phyloP scores from a whole-genome alignment of 352 stramenopile genomes.

The Aphanomyces astaci region DNA sequence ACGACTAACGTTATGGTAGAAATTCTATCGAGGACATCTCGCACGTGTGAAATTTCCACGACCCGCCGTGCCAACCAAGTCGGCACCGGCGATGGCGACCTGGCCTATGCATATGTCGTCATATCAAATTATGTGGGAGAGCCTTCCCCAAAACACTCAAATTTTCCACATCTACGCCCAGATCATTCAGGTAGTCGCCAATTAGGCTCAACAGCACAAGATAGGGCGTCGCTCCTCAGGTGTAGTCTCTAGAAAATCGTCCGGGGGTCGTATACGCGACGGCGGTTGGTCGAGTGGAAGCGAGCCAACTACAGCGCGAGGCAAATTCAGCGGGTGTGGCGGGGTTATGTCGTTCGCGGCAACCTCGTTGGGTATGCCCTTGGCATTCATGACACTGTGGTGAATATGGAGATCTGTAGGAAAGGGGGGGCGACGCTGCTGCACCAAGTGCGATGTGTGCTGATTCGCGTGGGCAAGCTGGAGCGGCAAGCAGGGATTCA shows the following conservation, averaged over 20 bases:
- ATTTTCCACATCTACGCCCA: slow-evolving; percentile 8
- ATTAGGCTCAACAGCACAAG: too few species aligned
- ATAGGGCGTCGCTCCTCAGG: too few species aligned
- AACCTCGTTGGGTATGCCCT: background rate
- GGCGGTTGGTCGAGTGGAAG: slow-evolving; percentile 23
- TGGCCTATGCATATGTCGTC: background rate
- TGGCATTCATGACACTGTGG: background rate
- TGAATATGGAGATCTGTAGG: background rate
- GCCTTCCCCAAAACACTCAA: slow-evolving; percentile 14
- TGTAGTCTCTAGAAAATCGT: slow-evolving; percentile 28
- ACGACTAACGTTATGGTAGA: slow-evolving; percentile 1
- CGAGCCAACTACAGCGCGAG: slow-evolving; percentile 14
- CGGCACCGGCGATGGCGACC: background rate
- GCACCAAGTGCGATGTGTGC: background rate
- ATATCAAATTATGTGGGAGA: background rate
- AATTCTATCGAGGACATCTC: slow-evolving; percentile 2
- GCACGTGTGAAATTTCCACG: background rate
- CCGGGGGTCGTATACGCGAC: slow-evolving; percentile 26
- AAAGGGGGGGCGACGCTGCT: background rate
- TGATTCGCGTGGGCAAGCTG: background rate
- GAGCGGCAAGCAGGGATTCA: background rate
- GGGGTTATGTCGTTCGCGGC: background rate
- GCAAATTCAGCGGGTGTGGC: slow-evolving; percentile 26
- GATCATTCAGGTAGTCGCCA: background rate
- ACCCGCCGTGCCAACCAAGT: background rate